These are phyloP conservation scores for Cercospora nicotianae DNA, from an alignment of 2,329 filamentous ascomycete species.

Conservation along the genomic window DNA sequence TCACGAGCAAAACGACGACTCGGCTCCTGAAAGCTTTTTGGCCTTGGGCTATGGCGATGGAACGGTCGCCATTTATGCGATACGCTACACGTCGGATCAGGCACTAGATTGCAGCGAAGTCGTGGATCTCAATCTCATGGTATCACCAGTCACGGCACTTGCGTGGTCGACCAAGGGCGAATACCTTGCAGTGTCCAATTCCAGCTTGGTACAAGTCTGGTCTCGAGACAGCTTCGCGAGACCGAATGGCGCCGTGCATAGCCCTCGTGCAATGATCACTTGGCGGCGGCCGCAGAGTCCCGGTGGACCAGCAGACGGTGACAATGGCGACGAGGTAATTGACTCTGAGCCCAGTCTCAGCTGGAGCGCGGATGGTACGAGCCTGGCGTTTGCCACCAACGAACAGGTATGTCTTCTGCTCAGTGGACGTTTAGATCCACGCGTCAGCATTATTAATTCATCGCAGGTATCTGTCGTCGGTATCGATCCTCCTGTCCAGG, in stretches of 20 bases:
- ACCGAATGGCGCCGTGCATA: constrained; percentile 20
- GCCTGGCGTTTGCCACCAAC: constrained; percentile 47
- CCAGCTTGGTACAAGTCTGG: constrained; percentile 50
- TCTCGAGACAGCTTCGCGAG: constrained; percentile 29
- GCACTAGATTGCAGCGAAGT: constrained; percentile 19
- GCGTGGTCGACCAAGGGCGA: constrained; percentile 48
- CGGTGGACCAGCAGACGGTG: constrained; percentile 5
- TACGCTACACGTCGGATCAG: constrained; percentile 17
- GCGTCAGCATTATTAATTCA: neutral
- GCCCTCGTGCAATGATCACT: constrained; percentile 27
- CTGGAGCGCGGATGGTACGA: constrained; percentile 57
- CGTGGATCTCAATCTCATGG: constrained; percentile 27
- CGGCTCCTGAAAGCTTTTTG: constrained; percentile 29
- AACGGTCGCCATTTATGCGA: constrained; percentile 44
- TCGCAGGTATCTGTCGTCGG: constrained; percentile 1
- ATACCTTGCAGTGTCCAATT: constrained; percentile 47
- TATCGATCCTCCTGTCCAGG: constrained; percentile 1
- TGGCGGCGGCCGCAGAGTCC: constrained; percentile 32
- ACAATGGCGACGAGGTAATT: constrained; percentile 3
- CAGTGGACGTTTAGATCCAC: neutral
- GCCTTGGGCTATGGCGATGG: constrained; percentile 46
- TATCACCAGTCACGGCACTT: constrained; percentile 42
- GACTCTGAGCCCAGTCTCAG: constrained; percentile 42
- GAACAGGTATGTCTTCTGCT: constrained; percentile 45
- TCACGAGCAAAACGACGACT: constrained; percentile 5